phyloP scores from a whole-genome alignment of 225 moss, liverwort and hornwort genomes.

The Lunularia cruciata region DNA sequence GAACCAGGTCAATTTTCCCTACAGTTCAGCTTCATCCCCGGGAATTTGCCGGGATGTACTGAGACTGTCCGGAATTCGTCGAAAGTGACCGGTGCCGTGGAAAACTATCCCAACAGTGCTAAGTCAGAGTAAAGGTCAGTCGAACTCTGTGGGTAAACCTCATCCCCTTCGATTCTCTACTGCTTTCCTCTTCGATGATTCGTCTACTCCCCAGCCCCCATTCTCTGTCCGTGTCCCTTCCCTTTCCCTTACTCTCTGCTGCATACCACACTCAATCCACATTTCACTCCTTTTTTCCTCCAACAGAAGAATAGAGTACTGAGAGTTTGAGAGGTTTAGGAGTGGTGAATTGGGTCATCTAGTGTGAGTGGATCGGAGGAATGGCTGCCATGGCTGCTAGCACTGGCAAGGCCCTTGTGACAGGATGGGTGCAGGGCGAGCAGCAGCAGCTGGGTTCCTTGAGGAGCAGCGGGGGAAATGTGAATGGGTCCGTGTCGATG shows the following conservation, averaged over 20 bases:
- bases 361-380: background rate
- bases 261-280: background rate
- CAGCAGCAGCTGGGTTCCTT: conserved; percentile 7
- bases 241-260: background rate
- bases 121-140: background rate
- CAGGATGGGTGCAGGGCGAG: conserved; percentile 11
- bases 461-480: background rate
- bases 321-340: background rate
- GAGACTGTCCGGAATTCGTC: too few relatives aligned
- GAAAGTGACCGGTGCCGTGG: too few relatives aligned
- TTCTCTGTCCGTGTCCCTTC: background rate
- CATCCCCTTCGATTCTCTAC: conserved; percentile 13
- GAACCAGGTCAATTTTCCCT: too few relatives aligned
- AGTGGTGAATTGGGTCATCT: background rate
- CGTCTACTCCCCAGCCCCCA: background rate
- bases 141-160: conserved; percentile 25
- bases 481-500: background rate
- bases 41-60: too few relatives aligned
- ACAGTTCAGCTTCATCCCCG: too few relatives aligned
- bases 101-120: too few relatives aligned
- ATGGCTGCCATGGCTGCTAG: conserved; percentile 40
- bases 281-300: background rate
- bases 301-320: background rate
- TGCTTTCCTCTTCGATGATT: conserved; percentile 19
- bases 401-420: conserved; percentile 14